A percentile compares a stretch with the other conserved stretches of the same genome.
These are phyloP conservation scores for Fusarium fracticaudum DNA, from an alignment of 2,329 filamentous ascomycete species.

Conservation along the genomic window DNA sequence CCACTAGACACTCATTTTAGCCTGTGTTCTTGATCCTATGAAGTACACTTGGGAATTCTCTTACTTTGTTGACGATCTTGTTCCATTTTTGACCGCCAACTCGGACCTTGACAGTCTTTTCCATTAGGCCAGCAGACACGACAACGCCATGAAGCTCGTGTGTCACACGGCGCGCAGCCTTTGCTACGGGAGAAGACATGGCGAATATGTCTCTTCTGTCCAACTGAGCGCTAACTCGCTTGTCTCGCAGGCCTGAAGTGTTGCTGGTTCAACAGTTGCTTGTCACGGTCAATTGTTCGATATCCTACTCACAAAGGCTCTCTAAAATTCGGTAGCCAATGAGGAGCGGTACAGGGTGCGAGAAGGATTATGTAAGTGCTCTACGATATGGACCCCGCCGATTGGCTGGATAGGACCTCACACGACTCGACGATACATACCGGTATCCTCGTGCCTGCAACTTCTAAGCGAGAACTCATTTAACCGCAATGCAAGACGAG, in stretches of 20 bases:
- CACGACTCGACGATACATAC: conserved; percentile 7
- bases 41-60: not conserved
- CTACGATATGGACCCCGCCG: not conserved
- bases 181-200: conserved; percentile 54
- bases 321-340: conserved; percentile 40
- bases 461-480: not conserved
- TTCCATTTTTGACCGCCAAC: conserved; percentile 79
- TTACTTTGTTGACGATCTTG: conserved; percentile 75
- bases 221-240: not conserved
- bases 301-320: conserved; percentile 10
- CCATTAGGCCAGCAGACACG: conserved; percentile 79
- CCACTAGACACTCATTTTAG: conserved; percentile 48
- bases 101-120: conserved; percentile 81
- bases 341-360: not conserved
- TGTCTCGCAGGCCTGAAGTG: conserved; percentile 1
- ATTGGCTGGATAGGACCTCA: conserved; percentile 20
- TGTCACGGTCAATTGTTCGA: conserved; percentile 17
- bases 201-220: not conserved
- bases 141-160: conserved; percentile 74
- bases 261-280: conserved; percentile 22
- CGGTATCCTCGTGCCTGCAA: conserved; percentile 1
- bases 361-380: conserved; percentile 31
- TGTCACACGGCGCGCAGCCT: conserved; percentile 55
- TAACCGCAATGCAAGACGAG: not conserved
- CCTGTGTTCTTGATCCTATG: not conserved